Evolutionary conservation across 1,284 basidiomycete genomes (phyloP), one percentile per base, ranked within the genome.

Genomic region (Apiotrichum montevideense): DNA sequence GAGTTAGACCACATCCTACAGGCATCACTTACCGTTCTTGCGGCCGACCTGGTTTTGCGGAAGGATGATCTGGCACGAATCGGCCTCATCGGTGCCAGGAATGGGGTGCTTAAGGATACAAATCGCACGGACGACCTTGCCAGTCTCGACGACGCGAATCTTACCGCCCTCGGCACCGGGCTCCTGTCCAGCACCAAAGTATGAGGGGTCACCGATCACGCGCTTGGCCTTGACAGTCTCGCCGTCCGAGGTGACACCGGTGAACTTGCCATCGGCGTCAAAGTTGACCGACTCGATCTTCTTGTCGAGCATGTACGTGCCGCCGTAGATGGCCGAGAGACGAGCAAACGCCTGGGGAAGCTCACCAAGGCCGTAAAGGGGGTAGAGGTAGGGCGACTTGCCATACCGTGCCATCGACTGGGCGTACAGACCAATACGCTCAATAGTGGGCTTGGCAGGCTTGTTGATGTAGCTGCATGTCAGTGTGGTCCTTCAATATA

Each of bases 271-370:
- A 49, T 87, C 84, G 8, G 79, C 71, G 71, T 87, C 88, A 51
- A 87, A 88, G 60, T 97, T 87, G 69, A 98, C 92, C 75, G 90
- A 85, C 64, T 97, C 87, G 67, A 97, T 88, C 57, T 82, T 82
- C 80, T 98, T 98, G 82, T 98, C 93, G 57, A 99, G 87, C 96
- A 99, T 99, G 81, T 98, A 99, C 14, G 96, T 99, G 53, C 96
- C 96, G 54, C 96, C 96, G 75, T 99, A 98, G 75, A 99, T 98
- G 67, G 96, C 96, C 64, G 90, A 94, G 57, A 98, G 83, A 73
- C 96, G 92, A 14, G 96, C 96, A 72, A 99, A 99, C 3, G 95
- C 92, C 75, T 99, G 96, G 21, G 96, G 96, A 51, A 99, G 87
- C 78, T 99, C 96, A 67, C 96, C 96, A 52, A 99, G 88, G 64